phyloP scores from a whole-genome alignment of 495 filamentous ascomycete species.

The Aspergillus steynii region DNA sequence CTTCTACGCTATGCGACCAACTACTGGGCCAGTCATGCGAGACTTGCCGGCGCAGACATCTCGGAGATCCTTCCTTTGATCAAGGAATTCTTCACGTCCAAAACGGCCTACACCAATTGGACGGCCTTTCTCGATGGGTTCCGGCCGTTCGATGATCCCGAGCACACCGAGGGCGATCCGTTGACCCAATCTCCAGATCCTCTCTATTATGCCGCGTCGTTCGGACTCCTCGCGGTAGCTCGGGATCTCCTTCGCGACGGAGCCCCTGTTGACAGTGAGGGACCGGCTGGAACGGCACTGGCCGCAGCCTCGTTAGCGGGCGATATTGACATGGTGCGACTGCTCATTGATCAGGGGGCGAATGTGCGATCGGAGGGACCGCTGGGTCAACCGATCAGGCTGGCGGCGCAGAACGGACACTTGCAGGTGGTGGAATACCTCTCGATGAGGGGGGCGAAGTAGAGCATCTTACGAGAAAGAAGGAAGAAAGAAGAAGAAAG shows the following conservation, averaged over 20 bases:
- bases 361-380: not conserved
- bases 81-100: not conserved
- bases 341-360: not conserved
- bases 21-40: not conserved
- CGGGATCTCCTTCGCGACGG: not conserved
- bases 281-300: not conserved
- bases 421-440: not conserved
- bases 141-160: not conserved
- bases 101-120: not conserved
- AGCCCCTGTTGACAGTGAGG: not conserved
- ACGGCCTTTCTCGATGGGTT: conserved; percentile 2
- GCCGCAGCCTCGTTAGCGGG: conserved; percentile 1
- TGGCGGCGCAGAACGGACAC: not conserved
- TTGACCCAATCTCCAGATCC: not conserved
- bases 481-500: not conserved
- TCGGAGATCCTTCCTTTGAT: not conserved
- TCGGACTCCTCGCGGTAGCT: not conserved
- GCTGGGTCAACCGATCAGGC: not conserved
- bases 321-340: not conserved
- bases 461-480: not conserved
- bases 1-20: conserved; percentile 3
- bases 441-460: no score
- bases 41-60: not conserved
- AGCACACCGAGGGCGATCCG: not conserved
- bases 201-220: conserved; percentile 1